Evolutionary conservation across 768 basidiomycete species (phyloP).

Genomic region (Hygrocybe coccinea): DNA sequence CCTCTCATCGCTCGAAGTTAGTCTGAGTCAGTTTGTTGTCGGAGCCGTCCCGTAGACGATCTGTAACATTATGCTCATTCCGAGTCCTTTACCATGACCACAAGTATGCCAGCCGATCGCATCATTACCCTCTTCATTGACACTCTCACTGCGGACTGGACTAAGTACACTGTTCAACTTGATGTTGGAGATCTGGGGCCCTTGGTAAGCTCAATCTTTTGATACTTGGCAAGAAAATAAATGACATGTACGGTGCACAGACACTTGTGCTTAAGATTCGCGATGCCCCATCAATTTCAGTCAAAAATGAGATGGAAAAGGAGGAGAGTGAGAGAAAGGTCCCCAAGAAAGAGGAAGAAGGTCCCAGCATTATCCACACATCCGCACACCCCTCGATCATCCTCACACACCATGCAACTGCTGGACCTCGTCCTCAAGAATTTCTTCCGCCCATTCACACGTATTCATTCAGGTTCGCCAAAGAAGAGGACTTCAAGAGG

Average conservation of each 20-base stretch:
- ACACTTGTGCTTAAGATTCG: not conserved
- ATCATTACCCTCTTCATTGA: not conserved
- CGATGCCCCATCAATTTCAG: not conserved
- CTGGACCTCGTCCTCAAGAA: not conserved
- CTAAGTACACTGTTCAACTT: not conserved
- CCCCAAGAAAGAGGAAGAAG: not conserved
- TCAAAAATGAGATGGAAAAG: not conserved
- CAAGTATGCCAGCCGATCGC: too few relatives aligned
- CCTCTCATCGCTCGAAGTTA: too few relatives aligned
- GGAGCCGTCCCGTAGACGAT: too few relatives aligned
- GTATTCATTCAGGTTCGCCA: not conserved
- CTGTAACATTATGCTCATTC: too few relatives aligned
- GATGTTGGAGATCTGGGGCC: not conserved
- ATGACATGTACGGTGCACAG: not conserved
- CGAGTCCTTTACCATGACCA: too few relatives aligned
- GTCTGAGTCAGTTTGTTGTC: too few relatives aligned
- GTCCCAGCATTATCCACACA: not conserved
- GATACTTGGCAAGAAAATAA: not conserved
- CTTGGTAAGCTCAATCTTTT: not conserved
- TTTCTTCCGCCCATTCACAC: not conserved
- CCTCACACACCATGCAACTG: not conserved
- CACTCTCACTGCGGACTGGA: not conserved
- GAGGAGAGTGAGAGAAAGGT: not conserved
- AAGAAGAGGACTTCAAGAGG: slow-evolving; percentile 1
- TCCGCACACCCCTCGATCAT: not conserved